A percentile compares a stretch with the other conserved stretches of the same genome.
Evolutionary conservation across 2,329 filamentous ascomycete genomes (phyloP).

Genomic region (Apiospora koreana): DNA sequence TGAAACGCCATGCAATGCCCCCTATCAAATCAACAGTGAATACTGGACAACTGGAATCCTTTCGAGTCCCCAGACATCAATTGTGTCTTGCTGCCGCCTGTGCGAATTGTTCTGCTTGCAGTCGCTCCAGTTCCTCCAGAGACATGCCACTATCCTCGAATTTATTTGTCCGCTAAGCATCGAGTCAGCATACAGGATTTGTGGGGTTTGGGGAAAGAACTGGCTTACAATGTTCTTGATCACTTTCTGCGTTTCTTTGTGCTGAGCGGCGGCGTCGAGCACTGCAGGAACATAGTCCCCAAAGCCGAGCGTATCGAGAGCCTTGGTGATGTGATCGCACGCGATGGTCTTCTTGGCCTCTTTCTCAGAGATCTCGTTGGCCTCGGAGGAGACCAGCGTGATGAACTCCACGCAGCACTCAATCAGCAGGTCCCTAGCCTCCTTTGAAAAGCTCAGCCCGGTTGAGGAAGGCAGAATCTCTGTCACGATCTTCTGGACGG

Average conservation of each 20-base stretch:
- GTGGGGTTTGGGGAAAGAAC: neutral
- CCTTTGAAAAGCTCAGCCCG: conserved; percentile 88
- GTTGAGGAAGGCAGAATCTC: conserved; percentile 80
- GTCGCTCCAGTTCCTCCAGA: conserved; percentile 82
- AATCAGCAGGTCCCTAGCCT: conserved; percentile 91
- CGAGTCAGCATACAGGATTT: neutral
- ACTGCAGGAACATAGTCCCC: conserved; percentile 89
- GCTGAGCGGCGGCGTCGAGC: conserved; percentile 48
- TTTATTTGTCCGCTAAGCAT: conserved; percentile 83
- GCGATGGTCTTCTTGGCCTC: conserved; percentile 99
- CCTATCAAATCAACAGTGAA: conserved; percentile 1
- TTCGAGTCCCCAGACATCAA: neutral
- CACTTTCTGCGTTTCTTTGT: conserved; percentile 92
- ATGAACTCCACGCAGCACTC: conserved; percentile 99
- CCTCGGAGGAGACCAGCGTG: conserved; percentile 96
- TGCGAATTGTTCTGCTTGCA: conserved; percentile 91
- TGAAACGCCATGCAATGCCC: conserved; percentile 17
- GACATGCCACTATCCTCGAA: conserved; percentile 92
- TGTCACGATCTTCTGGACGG: conserved; percentile 83
- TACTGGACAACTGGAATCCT: neutral
- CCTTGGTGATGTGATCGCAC: conserved; percentile 95
- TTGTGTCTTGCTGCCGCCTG: conserved; percentile 32
- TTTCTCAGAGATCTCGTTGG: conserved; percentile 98
- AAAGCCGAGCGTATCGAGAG: conserved; percentile 89
- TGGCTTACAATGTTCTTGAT: conserved; percentile 20